Conservation (phyloP, 495 filamentous ascomycete genomes). For the Lasiosphaeria ovina region DNA sequence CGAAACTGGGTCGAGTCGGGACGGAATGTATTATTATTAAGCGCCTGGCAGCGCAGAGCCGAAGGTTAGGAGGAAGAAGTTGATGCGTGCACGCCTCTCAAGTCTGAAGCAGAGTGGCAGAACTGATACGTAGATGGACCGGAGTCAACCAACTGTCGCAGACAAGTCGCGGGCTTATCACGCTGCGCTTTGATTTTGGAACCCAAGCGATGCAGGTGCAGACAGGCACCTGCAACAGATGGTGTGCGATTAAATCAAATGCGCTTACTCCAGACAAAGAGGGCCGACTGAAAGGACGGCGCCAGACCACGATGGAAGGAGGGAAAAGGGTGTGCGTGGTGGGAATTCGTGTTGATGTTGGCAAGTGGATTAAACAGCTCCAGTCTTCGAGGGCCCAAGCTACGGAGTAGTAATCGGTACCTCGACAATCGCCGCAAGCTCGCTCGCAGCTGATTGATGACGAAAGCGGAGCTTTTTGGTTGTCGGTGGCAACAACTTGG, state of each 20-base stretch:
- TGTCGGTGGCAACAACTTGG: constrained; percentile 23
- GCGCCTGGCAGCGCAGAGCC: background rate
- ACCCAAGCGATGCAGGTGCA: background rate
- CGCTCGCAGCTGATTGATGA: constrained; percentile 8
- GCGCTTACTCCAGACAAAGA: background rate
- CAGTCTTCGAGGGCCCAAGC: background rate
- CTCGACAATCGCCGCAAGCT: constrained; percentile 1
- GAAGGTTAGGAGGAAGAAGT: no score
- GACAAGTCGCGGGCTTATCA: background rate
- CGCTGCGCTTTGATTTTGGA: background rate
- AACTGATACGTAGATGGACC: no score
- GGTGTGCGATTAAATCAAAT: background rate
- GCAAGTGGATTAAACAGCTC: constrained; percentile 5
- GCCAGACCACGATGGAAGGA: background rate
- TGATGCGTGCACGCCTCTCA: no score
- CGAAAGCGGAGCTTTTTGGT: constrained; percentile 15
- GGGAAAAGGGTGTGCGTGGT: constrained; percentile 1
- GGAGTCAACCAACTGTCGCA: background rate
- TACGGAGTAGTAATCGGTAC: constrained; percentile 6
- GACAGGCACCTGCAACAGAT: background rate
- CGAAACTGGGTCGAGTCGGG: background rate
- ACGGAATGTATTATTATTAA: background rate
- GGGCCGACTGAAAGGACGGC: background rate
- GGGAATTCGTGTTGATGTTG: constrained; percentile 7
- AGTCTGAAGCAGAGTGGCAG: no score